Evolutionary conservation across 2,329 filamentous ascomycete genomes (phyloP), one percentile per base, ranked within the genome.

Genomic region (Zalaria sp.): DNA sequence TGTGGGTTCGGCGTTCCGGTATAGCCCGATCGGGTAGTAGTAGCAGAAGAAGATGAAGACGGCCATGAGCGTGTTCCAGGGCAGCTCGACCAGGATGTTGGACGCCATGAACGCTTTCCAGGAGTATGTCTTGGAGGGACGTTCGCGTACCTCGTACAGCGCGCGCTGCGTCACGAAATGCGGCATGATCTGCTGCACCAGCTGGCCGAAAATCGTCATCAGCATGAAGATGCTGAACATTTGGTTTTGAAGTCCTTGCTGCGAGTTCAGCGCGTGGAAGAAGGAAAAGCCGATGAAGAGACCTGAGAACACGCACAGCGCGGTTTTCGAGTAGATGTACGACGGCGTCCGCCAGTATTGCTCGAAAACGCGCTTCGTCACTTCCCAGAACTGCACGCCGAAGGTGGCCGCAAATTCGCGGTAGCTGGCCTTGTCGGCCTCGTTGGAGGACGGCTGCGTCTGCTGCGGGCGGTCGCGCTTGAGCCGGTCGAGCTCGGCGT

Each of bases 301-400:
- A 3, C 79, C 68, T 49, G 71, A 71, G 10, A 78, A 61, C 25
- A 73, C 64, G 56, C 79, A 85, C 11, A 93, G 77, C 1, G 71
- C 66, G 0, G 71, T 58, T 68, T 93, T 93, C 53, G 83, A 80
- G 66, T 89, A 93, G 60, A 94, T 88, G 66, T 93, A 93, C 4
- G 79, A 73, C 0, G 87, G 87, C 0, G 80, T 88, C 46, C 87
- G 82, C 86, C 87, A 93, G 71, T 91, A 93, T 59, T 93, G 86
- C 56, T 88, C 75, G 68, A 91, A 91, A 26, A 91, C 81, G 53
- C 87, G 84, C 49, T 72, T 59, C 11, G 76, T 72, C 43, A 85
- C 83, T 54, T 79, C 71, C 43, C 62, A 65, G 35, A 89, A 65
- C 60, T 94, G 87, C 5, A 67, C 55, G 34, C 50, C 54, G 56